Percentiles rank a stretch among this genome's conserved stretches.
phyloP scores from a whole-genome alignment of 1,284 basidiomycete genomes.

The Ustilago trichophora region DNA sequence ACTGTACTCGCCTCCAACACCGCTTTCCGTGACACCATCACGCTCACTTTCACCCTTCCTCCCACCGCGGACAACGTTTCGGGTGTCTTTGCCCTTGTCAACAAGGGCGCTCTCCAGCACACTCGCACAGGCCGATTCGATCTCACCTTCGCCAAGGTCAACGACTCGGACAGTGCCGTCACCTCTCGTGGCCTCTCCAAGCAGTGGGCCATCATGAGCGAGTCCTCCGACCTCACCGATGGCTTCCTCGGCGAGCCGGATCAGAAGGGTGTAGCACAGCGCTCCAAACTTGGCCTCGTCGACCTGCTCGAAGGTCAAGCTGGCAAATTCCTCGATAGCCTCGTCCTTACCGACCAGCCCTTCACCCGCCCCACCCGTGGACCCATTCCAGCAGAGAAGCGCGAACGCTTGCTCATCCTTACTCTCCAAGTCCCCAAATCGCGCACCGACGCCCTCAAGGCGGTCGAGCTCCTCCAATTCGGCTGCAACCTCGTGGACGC shows the following conservation, averaged over 20 bases:
- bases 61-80: slow-evolving; percentile 36
- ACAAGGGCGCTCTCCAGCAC: slow-evolving; percentile 54
- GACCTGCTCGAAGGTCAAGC: slow-evolving; percentile 47
- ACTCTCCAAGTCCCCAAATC: slow-evolving; percentile 54
- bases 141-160: slow-evolving; percentile 59
- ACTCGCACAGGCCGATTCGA: slow-evolving; percentile 59
- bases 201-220: slow-evolving; percentile 61
- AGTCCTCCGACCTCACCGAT: slow-evolving; percentile 60
- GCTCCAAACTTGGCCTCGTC: slow-evolving; percentile 52
- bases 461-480: slow-evolving; percentile 52
- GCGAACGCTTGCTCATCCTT: slow-evolving; percentile 50
- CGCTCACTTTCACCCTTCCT: slow-evolving; percentile 57
- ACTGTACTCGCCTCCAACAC: slow-evolving; percentile 36
- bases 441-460: slow-evolving; percentile 18
- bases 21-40: slow-evolving; percentile 51
- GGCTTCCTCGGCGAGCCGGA: slow-evolving; percentile 59
- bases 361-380: slow-evolving; percentile 32
- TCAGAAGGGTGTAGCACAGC: slow-evolving; percentile 54
- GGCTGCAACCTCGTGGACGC: slow-evolving; percentile 62
- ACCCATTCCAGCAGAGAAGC: slow-evolving; percentile 37
- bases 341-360: slow-evolving; percentile 63
- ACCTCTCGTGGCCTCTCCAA: slow-evolving; percentile 50
- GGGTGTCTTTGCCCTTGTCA: slow-evolving; percentile 61
- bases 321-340: slow-evolving; percentile 52
- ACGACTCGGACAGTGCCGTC: slow-evolving; percentile 45